phyloP scores from a whole-genome alignment of 805 yeast species.

The Torulaspora maleeae region DNA sequence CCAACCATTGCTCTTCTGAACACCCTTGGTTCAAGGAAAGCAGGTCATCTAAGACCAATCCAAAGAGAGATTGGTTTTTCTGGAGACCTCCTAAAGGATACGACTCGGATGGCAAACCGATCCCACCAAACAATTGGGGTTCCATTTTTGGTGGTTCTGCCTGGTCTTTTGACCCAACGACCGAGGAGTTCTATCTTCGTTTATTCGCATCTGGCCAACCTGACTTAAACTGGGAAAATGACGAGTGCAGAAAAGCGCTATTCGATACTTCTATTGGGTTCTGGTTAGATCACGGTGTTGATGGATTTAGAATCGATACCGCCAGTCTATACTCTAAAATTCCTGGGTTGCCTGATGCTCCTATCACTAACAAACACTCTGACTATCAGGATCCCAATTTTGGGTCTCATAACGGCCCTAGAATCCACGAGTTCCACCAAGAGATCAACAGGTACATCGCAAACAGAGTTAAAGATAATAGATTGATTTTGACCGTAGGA shows the following conservation, averaged over 20 bases:
- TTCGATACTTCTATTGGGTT: constrained; percentile 46
- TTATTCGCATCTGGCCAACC: constrained; percentile 54
- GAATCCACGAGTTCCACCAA: constrained; percentile 54
- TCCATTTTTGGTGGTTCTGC: constrained; percentile 52
- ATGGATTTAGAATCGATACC: constrained; percentile 56
- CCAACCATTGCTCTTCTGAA: constrained; percentile 53
- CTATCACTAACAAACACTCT: constrained; percentile 39
- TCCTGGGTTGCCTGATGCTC: constrained; percentile 45
- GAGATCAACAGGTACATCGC: constrained; percentile 44
- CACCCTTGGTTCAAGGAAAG: constrained; percentile 59
- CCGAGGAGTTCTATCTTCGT: constrained; percentile 52
- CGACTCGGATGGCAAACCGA: constrained; percentile 45
- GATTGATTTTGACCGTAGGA: constrained; percentile 55
- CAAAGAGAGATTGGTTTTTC: constrained; percentile 58
- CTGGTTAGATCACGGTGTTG: constrained; percentile 55
- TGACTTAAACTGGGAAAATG: constrained; percentile 58
- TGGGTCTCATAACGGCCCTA: constrained; percentile 41
- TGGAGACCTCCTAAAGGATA: constrained; percentile 50
- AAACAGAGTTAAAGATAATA: constrained; percentile 32
- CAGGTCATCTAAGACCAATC: constrained; percentile 45
- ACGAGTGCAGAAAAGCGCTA: constrained; percentile 31
- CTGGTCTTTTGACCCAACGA: constrained; percentile 51
- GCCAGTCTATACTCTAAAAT: constrained; percentile 51
- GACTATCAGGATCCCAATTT: constrained; percentile 20
- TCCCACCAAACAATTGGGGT: constrained; percentile 55